phyloP scores from a whole-genome alignment of 2,329 filamentous ascomycete species.

The Sporothrix sp. region DNA sequence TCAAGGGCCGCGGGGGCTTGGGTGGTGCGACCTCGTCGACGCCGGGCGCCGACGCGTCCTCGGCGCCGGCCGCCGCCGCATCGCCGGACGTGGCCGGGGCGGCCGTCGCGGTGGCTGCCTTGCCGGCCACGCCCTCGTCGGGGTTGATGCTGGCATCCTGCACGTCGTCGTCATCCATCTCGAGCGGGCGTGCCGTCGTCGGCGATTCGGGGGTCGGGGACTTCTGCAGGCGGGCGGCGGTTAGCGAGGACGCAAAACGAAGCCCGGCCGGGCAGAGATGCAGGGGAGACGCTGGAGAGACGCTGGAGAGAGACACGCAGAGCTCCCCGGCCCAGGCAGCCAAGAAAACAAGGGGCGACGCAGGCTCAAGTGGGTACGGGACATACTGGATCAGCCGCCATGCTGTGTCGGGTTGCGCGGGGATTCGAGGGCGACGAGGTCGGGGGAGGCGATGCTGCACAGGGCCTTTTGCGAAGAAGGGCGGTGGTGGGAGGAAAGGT shows the following conservation, averaged over 20 bases:
- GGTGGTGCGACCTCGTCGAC: constrained; percentile 44
- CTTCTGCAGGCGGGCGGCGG: constrained; percentile 25
- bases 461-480: not conserved
- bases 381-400: constrained; percentile 15
- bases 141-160: constrained; percentile 46
- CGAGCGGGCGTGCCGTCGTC: constrained; percentile 54
- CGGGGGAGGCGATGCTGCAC: too few relatives aligned
- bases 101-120: constrained; percentile 18
- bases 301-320: not conserved
- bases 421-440: too few relatives aligned
- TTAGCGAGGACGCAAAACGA: not conserved
- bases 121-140: constrained; percentile 32
- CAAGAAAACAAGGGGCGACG: constrained; percentile 1
- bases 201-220: constrained; percentile 48
- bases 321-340: not conserved
- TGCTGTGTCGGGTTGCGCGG: not conserved
- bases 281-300: not conserved
- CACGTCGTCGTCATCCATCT: constrained; percentile 61
- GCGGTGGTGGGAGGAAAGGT: not conserved
- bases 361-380: constrained; percentile 8
- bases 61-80: constrained; percentile 24
- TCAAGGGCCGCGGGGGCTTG: constrained; percentile 77
- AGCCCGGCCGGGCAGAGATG: not conserved
- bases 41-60: constrained; percentile 24
- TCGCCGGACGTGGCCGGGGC: constrained; percentile 22